Conservation (phyloP, 78 protist species). For the Polysphondylium violaceum region DNA sequence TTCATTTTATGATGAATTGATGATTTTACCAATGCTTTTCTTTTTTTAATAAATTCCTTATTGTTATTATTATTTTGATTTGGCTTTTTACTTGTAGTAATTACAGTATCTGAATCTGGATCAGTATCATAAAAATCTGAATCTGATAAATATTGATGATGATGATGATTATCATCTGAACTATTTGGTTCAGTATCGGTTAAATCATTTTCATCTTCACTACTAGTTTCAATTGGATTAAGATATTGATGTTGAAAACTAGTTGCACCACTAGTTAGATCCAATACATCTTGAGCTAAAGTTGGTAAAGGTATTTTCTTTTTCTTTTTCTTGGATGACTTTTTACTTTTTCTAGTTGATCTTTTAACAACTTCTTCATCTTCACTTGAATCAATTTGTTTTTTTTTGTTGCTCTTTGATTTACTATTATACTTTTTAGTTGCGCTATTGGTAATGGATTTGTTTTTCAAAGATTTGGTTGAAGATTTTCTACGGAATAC, state of each 20-base stretch:
- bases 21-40: not conserved
- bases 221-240: not conserved
- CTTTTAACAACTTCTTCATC: slow-evolving; percentile 22
- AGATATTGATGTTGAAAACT: not conserved
- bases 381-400: slow-evolving; percentile 33
- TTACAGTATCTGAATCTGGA: not conserved
- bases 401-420: slow-evolving; percentile 8
- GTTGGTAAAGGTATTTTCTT: not conserved
- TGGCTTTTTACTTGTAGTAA: not conserved
- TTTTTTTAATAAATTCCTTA: not conserved
- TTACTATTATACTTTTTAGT: not conserved
- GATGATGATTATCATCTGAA: not conserved
- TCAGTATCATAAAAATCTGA: not conserved
- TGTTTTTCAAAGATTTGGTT: not conserved
- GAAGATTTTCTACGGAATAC: not conserved
- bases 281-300: not conserved
- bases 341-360: not conserved
- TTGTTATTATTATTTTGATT: too few species aligned
- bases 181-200: not conserved
- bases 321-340: not conserved
- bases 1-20: not conserved
- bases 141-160: not conserved
- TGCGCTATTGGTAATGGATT: not conserved
- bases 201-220: not conserved
- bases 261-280: slow-evolving; percentile 5